A percentile compares a stretch with the other conserved stretches of the same genome.
Evolutionary conservation across 208 protist species (phyloP).

Genomic region (Zelonia costaricensis): DNA sequence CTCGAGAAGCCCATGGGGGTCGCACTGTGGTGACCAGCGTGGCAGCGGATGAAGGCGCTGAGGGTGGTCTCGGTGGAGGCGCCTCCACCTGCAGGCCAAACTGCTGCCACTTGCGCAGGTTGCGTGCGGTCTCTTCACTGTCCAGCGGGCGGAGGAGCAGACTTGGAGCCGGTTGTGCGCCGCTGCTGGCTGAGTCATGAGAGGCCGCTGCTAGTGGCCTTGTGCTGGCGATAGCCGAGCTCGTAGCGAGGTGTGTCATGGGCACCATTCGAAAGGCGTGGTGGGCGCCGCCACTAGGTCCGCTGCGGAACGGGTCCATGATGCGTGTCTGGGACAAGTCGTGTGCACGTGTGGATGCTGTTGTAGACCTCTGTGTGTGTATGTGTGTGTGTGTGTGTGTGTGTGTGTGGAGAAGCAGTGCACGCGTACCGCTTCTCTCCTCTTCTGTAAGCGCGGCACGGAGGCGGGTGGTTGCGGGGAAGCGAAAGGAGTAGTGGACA

Average conservation of each 20-base stretch:
- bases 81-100: constrained; percentile 22
- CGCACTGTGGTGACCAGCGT: background rate
- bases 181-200: too few relatives aligned
- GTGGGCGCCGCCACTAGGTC: background rate
- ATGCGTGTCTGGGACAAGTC: constrained; percentile 2
- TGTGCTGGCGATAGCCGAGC: too few relatives aligned
- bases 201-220: too few relatives aligned
- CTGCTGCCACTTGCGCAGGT: constrained; percentile 28
- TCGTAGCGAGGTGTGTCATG: constrained; percentile 26
- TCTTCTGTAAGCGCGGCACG: constrained; percentile 2
- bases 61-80: background rate
- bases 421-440: background rate
- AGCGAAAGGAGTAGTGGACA: too few relatives aligned
- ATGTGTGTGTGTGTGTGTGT: background rate
- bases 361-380: background rate
- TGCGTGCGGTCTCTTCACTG: background rate
- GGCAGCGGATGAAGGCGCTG: background rate
- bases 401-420: background rate
- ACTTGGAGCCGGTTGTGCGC: too few relatives aligned
- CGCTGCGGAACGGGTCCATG: constrained; percentile 26
- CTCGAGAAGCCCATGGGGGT: too few relatives aligned
- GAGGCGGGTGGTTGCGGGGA: background rate
- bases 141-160: too few relatives aligned
- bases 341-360: too few relatives aligned
- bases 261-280: constrained; percentile 21